Evolutionary conservation across 139 green algal species (phyloP).

Genomic region (Astrephomene gubernaculifera): DNA sequence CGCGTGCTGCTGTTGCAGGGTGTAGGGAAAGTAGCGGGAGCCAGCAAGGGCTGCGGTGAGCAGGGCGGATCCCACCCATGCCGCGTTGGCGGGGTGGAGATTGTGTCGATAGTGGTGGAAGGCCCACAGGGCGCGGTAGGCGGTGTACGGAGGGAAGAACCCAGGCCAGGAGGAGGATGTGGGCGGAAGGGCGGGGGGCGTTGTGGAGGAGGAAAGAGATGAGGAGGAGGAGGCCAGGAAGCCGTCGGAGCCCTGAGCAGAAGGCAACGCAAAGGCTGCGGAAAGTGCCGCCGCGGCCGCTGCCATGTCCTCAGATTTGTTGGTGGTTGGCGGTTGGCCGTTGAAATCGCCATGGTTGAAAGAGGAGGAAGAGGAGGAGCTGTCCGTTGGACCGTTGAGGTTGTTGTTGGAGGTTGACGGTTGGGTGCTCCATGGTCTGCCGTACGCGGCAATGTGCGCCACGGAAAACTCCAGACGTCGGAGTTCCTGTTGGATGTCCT

Average conservation of each 20-base stretch:
- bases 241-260: not conserved
- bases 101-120: slow-evolving; percentile 18
- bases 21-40: no score
- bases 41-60: not conserved
- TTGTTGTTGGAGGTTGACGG: no score
- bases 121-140: not conserved
- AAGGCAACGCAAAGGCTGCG: slow-evolving; percentile 2
- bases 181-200: not conserved
- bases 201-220: not conserved
- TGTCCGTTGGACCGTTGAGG: no score
- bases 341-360: no score
- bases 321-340: not conserved
- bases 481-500: no score
- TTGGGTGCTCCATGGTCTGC: no score
- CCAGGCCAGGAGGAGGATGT: not conserved
- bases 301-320: not conserved
- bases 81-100: not conserved
- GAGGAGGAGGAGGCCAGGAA: not conserved
- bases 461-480: no score
- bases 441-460: no score
- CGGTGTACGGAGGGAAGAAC: not conserved
- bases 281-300: not conserved
- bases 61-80: not conserved
- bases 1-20: no score
- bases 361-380: no score